A percentile compares a stretch with the other conserved stretches of the same genome.
These are phyloP conservation scores for Schoenoplectus tabernaemontani DNA, from an alignment of 202 grass and related monocot species.

Conservation along the genomic window DNA sequence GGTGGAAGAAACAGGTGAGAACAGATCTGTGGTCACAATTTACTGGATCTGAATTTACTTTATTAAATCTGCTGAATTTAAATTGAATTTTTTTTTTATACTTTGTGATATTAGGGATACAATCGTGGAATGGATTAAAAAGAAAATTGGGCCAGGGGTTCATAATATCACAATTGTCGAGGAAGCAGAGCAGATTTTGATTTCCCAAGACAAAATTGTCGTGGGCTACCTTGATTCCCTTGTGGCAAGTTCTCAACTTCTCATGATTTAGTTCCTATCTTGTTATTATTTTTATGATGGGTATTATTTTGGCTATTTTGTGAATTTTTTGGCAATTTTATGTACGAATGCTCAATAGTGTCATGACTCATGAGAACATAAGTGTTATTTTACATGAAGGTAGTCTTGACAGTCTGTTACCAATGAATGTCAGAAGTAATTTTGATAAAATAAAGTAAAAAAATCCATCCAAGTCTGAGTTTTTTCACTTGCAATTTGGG, in stretches of 20 bases:
- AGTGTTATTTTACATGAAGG: neutral
- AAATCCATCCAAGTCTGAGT: neutral
- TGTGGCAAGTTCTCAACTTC: slow-evolving; percentile 37
- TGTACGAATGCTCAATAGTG: neutral
- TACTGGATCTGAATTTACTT: neutral
- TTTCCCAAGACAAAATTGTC: slow-evolving; percentile 45
- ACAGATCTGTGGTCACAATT: neutral
- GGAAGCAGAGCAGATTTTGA: slow-evolving; percentile 57
- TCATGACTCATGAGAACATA: neutral
- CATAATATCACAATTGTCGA: slow-evolving; percentile 57
- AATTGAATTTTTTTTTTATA: neutral
- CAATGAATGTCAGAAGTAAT: too few relatives aligned
- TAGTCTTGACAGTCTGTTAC: neutral
- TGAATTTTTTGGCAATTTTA: neutral
- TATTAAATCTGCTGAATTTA: neutral
- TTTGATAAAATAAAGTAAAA: neutral
- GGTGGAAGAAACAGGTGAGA: slow-evolving; percentile 50
- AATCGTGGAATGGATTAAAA: slow-evolving; percentile 75
- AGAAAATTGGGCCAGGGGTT: slow-evolving; percentile 82
- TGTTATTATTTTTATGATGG: neutral
- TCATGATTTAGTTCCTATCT: neutral
- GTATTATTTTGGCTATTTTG: neutral
- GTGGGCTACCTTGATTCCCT: slow-evolving; percentile 61
- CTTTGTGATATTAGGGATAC: slow-evolving; percentile 38
- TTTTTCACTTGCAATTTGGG: neutral